Conservation (phyloP, 106 monocot genomes). For the Acanthochlamys bracteata region DNA sequence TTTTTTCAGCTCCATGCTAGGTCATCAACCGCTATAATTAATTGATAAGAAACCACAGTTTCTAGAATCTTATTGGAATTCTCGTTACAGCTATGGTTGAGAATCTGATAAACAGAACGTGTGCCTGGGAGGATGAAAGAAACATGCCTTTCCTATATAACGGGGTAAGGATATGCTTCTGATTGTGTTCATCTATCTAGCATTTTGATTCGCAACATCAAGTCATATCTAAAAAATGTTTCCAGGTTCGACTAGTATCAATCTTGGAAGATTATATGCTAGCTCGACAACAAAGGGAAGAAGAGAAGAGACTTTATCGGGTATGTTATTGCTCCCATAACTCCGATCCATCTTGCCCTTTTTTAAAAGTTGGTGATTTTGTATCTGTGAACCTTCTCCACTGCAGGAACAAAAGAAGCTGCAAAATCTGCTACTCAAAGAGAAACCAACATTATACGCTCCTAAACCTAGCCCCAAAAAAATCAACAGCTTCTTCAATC, state of each 20-base stretch:
- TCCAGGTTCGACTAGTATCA: slow-evolving; percentile 69
- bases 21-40: neutral
- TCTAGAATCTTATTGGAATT: neutral
- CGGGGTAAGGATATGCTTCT: slow-evolving; percentile 45
- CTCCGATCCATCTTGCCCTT: neutral
- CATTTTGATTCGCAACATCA: neutral
- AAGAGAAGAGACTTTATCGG: slow-evolving; percentile 61
- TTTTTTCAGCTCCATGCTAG: neutral
- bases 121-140: slow-evolving; percentile 81
- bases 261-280: slow-evolving; percentile 83
- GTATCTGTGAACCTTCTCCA: neutral
- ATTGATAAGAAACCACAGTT: neutral
- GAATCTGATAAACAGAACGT: slow-evolving; percentile 59
- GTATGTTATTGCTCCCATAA: slow-evolving; percentile 23
- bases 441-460: slow-evolving; percentile 55
- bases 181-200: neutral
- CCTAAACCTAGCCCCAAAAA: slow-evolving; percentile 58
- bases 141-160: slow-evolving; percentile 75
- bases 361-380: neutral
- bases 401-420: slow-evolving; percentile 84
- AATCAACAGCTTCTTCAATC: slow-evolving; percentile 48
- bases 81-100: slow-evolving; percentile 60
- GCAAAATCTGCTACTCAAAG: slow-evolving; percentile 44
- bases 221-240: neutral
- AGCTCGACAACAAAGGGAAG: slow-evolving; percentile 68